A percentile compares a stretch with the other conserved stretches of the same genome.
Evolutionary conservation across 345 rosid species (phyloP).

Genomic region (Moricandia moricandioides): DNA sequence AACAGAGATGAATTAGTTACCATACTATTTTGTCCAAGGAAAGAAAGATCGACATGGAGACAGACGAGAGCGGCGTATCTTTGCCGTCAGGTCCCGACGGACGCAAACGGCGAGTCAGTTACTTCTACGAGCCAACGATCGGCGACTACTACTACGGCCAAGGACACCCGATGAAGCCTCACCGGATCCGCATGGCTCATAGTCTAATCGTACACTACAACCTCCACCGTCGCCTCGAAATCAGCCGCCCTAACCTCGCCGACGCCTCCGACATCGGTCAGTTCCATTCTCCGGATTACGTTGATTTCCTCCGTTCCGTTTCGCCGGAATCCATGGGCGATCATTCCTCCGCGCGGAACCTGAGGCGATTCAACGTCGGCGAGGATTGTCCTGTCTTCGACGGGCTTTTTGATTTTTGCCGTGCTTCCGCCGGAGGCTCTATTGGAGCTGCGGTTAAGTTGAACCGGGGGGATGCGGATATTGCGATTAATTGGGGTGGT

Average conservation of each 20-base stretch:
- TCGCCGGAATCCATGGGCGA: conserved; percentile 60
- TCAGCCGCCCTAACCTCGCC: conserved; percentile 91
- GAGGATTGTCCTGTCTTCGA: conserved; percentile 83
- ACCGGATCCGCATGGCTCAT: conserved; percentile 98
- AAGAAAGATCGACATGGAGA: conserved; percentile 22
- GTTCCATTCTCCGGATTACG: conserved; percentile 84
- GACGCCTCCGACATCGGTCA: conserved; percentile 63
- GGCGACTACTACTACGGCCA: conserved; percentile 98
- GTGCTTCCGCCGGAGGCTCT: conserved; percentile 97
- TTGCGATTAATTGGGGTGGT: conserved; percentile 97
- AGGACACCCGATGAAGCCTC: conserved; percentile 99
- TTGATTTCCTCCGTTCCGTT: conserved; percentile 74
- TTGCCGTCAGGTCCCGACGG: conserved; percentile 90
- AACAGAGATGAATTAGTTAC: not conserved
- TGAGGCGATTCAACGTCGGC: conserved; percentile 90
- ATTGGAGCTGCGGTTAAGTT: conserved; percentile 93
- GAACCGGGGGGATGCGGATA: conserved; percentile 82
- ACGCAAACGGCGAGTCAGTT: conserved; percentile 77
- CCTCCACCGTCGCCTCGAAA: conserved; percentile 94
- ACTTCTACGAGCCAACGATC: conserved; percentile 97
- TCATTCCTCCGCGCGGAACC: conserved; percentile 50
- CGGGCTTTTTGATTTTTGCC: conserved; percentile 86
- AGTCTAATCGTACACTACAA: conserved; percentile 78
- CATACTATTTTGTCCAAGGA: not conserved
- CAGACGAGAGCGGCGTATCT: conserved; percentile 54